Base-by-base conservation (phyloP, 768 basidiomycete genomes). In the Pulveroboletus sp. region DNA sequence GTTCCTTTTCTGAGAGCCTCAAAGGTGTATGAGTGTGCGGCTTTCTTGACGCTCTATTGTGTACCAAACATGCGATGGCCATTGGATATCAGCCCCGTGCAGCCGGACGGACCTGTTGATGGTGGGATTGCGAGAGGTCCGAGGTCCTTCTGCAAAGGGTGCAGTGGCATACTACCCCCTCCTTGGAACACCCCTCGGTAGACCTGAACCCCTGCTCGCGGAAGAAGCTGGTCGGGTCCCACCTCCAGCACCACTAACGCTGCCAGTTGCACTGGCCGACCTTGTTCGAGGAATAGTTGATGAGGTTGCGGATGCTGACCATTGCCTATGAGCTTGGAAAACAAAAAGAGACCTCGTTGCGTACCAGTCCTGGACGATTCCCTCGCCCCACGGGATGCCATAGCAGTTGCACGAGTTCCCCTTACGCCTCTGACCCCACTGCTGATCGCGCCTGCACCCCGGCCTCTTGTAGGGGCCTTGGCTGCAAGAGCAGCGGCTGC, bases 351-450 rank as follows among this genome's bases (percentile, higher is more conserved):
- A 23, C 9, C 35, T 43, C 16, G 22, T 35, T 11, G 43, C 67
- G 29, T 60, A 78, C 77, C 72, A 60, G 67, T 59, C 53, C 68
- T 71, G 24, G 71, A 55, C 57, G 23, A 60, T 73, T 57, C 75
- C 71, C 53, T 70, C 64, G 31, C 75, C 79, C 50, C 81, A 77
- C 72, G 66, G 22, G 65, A 58, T 4, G 66, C 68, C 59, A 61
- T 67, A 11, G 65, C 67, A 12, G 64, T 76, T 73, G 80, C 63
- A 12, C 82, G 75, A 6, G 82, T 91, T 4, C 86, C 88, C 46
- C 85, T 77, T 26, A 87, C 82, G 8, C 87, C 88, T 59, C 85
- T 68, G 3, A 87, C 78, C 14, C 80, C 78, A 29, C 86, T 85
- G 20, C 79, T 72, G 39, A 63, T 61, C 6, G 65, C 57, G 32